Conservation (phyloP, 2,329 filamentous ascomycete genomes). For the Penicillium thymicola region DNA sequence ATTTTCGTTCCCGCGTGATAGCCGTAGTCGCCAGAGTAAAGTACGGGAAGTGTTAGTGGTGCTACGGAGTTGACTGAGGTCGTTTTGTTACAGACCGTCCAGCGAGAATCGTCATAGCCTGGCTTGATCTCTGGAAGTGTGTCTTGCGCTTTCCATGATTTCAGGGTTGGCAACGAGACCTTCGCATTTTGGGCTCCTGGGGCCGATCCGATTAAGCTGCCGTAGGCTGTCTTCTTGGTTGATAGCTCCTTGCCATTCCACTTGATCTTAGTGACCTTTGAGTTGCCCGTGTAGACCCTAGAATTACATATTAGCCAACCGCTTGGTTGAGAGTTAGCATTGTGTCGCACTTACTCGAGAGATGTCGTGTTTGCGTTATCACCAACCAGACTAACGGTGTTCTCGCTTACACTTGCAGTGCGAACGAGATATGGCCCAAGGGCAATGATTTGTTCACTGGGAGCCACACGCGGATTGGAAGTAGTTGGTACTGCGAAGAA, state of each 20-base stretch:
- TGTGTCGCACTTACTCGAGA: slow-evolving; percentile 32
- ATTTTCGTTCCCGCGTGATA: slow-evolving; percentile 53
- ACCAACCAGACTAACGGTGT: slow-evolving; percentile 38
- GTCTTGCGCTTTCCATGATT: slow-evolving; percentile 49
- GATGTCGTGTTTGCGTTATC: slow-evolving; percentile 43
- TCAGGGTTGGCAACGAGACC: slow-evolving; percentile 46
- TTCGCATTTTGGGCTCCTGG: slow-evolving; percentile 39
- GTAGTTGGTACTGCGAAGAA: slow-evolving; percentile 55
- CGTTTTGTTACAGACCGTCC: slow-evolving; percentile 51
- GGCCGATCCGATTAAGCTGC: slow-evolving; percentile 44
- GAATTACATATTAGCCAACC: background rate
- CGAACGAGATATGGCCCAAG: slow-evolving; percentile 48
- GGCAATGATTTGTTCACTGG: slow-evolving; percentile 48
- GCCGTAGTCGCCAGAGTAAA: slow-evolving; percentile 56
- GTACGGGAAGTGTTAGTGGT: slow-evolving; percentile 51
- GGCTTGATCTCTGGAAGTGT: slow-evolving; percentile 49
- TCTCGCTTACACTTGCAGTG: slow-evolving; percentile 34
- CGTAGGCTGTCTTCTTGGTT: slow-evolving; percentile 43
- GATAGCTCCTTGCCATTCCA: slow-evolving; percentile 47
- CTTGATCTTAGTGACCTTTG: slow-evolving; percentile 40
- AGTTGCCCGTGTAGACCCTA: slow-evolving; percentile 42
- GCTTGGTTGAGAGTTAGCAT: no score
- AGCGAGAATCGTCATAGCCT: slow-evolving; percentile 52
- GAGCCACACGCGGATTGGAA: slow-evolving; percentile 44
- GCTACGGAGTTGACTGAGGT: slow-evolving; percentile 45